Evolutionary conservation across 2,329 filamentous ascomycete species (phyloP).

Genomic region (Zalaria sp.): DNA sequence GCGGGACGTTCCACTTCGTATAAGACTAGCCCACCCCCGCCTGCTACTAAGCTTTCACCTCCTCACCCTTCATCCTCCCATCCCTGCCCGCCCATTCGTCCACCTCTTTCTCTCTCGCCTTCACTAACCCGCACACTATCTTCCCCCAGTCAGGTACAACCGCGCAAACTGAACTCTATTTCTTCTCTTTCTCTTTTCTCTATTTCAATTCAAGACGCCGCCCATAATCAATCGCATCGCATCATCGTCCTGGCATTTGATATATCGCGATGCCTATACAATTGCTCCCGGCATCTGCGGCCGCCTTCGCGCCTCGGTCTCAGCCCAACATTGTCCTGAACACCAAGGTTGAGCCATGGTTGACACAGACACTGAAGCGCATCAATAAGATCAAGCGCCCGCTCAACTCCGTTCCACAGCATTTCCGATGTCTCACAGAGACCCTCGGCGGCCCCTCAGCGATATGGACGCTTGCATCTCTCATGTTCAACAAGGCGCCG

Average conservation of each 20-base stretch:
- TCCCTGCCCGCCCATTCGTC: constrained; percentile 2
- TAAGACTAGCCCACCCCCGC: constrained; percentile 3
- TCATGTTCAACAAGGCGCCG: constrained; percentile 85
- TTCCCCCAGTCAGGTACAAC: background rate
- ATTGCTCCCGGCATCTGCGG: constrained; percentile 86
- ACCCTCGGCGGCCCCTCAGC: constrained; percentile 78
- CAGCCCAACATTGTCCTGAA: constrained; percentile 90
- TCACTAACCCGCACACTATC: constrained; percentile 4
- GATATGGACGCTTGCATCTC: constrained; percentile 85
- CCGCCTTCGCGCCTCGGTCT: constrained; percentile 86
- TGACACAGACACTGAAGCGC: constrained; percentile 91
- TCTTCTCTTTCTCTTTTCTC: background rate
- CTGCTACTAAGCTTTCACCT: constrained; percentile 2
- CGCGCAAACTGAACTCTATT: background rate
- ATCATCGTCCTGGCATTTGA: background rate
- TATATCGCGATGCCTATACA: constrained; percentile 62
- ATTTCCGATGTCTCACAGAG: constrained; percentile 90
- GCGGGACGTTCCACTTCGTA: background rate
- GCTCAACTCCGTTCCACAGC: constrained; percentile 90
- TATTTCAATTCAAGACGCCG: constrained; percentile 1
- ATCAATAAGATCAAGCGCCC: constrained; percentile 95
- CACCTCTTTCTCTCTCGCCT: constrained; percentile 1
- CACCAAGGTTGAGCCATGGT: constrained; percentile 87
- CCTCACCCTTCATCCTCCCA: constrained; percentile 1
- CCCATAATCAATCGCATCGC: constrained; percentile 4